These are phyloP conservation scores for Tephrocybe sp. DNA, from an alignment of 768 basidiomycete species.

Conservation along the genomic window DNA sequence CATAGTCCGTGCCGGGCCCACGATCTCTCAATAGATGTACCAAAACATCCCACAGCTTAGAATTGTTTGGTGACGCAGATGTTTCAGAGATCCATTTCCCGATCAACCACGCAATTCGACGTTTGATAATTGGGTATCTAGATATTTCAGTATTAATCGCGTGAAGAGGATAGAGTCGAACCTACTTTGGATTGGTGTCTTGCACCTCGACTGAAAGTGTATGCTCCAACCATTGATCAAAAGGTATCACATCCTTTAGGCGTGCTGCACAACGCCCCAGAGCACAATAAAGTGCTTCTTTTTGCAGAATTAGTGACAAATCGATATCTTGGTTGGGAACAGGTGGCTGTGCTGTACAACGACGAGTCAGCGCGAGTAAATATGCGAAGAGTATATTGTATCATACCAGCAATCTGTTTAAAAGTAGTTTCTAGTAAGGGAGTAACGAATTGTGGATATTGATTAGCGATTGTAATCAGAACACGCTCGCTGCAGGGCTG, in stretches of 20 bases:
- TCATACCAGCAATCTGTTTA: slow-evolving; percentile 57
- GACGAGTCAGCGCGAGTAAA: neutral
- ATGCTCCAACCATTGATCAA: slow-evolving; percentile 65
- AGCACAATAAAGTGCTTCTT: slow-evolving; percentile 87
- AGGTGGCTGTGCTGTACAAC: slow-evolving; percentile 37
- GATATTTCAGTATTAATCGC: slow-evolving; percentile 9
- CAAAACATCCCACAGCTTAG: slow-evolving; percentile 77
- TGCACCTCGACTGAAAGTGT: slow-evolving; percentile 59
- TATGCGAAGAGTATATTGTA: slow-evolving; percentile 1
- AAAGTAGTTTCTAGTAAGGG: slow-evolving; percentile 64
- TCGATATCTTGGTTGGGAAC: slow-evolving; percentile 33
- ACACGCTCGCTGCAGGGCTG: slow-evolving; percentile 95
- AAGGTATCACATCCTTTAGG: slow-evolving; percentile 62
- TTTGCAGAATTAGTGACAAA: slow-evolving; percentile 64
- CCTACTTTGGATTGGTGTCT: slow-evolving; percentile 58
- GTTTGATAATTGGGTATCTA: slow-evolving; percentile 89
- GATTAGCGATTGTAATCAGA: slow-evolving; percentile 70
- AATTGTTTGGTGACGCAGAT: slow-evolving; percentile 55
- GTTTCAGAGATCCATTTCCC: slow-evolving; percentile 84
- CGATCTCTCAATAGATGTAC: slow-evolving; percentile 72
- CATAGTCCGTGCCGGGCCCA: slow-evolving; percentile 70
- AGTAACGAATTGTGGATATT: slow-evolving; percentile 66
- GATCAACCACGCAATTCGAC: slow-evolving; percentile 93
- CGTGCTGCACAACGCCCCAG: slow-evolving; percentile 76
- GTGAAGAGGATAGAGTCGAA: neutral